phyloP scores from a whole-genome alignment of 805 yeast genomes.

The Candida coquimbonensis region DNA sequence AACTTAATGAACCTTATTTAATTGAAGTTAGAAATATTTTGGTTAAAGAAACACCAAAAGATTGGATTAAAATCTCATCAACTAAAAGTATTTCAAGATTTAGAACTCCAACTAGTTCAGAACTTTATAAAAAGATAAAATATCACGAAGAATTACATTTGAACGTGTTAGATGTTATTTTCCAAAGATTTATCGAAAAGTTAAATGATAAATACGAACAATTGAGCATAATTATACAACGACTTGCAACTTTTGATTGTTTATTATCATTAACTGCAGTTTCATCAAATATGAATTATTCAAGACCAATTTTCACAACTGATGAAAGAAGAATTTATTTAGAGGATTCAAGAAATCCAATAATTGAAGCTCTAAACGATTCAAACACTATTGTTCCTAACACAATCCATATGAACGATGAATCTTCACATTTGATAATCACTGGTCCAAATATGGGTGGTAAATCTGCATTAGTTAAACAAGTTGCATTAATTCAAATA shows the following conservation, averaged over 20 bases:
- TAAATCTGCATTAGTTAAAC: conserved; percentile 87
- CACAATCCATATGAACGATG: conserved; percentile 60
- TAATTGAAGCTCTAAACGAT: conserved; percentile 58
- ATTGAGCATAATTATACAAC: conserved; percentile 42
- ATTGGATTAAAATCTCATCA: conserved; percentile 73
- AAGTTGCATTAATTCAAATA: conserved; percentile 78
- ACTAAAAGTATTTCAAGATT: conserved; percentile 65
- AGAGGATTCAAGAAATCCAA: conserved; percentile 72
- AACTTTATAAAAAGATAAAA: conserved; percentile 46
- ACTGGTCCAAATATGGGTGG: conserved; percentile 99
- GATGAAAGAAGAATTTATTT: conserved; percentile 40
- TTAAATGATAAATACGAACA: conserved; percentile 38
- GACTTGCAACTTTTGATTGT: conserved; percentile 64
- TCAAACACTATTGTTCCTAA: conserved; percentile 53
- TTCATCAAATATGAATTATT: conserved; percentile 56
- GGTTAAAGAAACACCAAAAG: conserved; percentile 49
- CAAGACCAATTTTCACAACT: conserved; percentile 55
- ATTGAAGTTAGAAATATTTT: conserved; percentile 65
- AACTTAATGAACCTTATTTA: conserved; percentile 61
- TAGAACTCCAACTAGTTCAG: conserved; percentile 52
- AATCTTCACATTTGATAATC: conserved; percentile 67
- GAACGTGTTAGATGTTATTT: conserved; percentile 26
- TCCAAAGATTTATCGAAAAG: conserved; percentile 39
- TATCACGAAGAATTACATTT: conserved; percentile 48
- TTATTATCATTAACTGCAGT: conserved; percentile 62